Evolutionary conservation across 2,329 filamentous ascomycete genomes (phyloP), one percentile per base, ranked within the genome.

Genomic region (Blumeriella jaapii): DNA sequence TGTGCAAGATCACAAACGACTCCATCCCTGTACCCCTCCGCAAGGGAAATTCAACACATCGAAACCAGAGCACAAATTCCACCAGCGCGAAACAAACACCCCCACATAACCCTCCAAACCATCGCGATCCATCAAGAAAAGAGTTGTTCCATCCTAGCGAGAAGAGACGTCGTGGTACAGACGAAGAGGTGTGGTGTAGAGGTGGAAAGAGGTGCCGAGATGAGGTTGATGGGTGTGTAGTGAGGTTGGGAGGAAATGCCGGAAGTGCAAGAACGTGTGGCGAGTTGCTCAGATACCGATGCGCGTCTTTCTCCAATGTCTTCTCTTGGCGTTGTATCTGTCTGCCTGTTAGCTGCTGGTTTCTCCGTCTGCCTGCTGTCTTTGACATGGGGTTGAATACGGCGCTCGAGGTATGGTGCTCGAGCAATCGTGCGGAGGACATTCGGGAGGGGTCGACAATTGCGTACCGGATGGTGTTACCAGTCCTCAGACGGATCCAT

Each of bases 301-400:
- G 64, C 86, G 82, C 64, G 91, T 96, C 89, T 98, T 98, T 74
- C 91, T 85, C 91, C 91, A 98, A 68, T 98, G 91, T 71, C 91
- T 83, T 69, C 91, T 76, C 84, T 98, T 98, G 61, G 91, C 87
- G 75, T 98, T 98, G 81, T 98, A 98, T 73, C 91, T 98, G 63
- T 56, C 8, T 31, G 4, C 18, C 14, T 24, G 31, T 41, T 31
- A 41, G 39, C 23, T 25, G 15, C 20, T 17, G n/a, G n/a, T n/a
- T n/a, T n/a, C n/a, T n/a, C n/a, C n/a, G n/a, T n/a, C n/a, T n/a
- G n/a, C n/a, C n/a, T n/a, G n/a, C n/a, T n/a, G n/a, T n/a, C n/a
- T n/a, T n/a, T n/a, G n/a, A n/a, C n/a, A n/a, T n/a, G n/a, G n/a
- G n/a, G n/a, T n/a, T n/a, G n/a, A n/a, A n/a, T n/a, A n/a, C n/a